Percentiles rank a stretch among this genome's conserved stretches.
phyloP scores from a whole-genome alignment of 1,284 basidiomycete genomes.

The Gymnopus androsaceus region DNA sequence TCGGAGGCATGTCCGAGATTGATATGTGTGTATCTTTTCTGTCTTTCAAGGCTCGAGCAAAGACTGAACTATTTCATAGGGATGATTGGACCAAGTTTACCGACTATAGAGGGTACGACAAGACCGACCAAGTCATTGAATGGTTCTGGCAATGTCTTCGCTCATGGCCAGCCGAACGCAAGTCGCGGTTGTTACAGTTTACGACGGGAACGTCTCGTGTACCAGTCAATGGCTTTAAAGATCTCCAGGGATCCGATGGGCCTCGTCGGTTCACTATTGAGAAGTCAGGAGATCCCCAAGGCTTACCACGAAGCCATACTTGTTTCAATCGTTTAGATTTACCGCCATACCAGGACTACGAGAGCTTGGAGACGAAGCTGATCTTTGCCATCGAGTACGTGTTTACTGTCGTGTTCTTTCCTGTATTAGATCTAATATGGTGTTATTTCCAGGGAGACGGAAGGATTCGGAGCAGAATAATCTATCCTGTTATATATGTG shows the following conservation, averaged over 20 bases:
- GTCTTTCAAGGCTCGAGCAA: constrained; percentile 1
- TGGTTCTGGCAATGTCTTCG: constrained; percentile 99
- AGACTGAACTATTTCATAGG: constrained; percentile 36
- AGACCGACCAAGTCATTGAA: constrained; percentile 93
- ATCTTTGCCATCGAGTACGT: constrained; percentile 88
- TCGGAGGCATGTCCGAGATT: constrained; percentile 99
- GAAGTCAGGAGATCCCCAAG: constrained; percentile 91
- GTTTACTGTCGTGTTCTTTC: too few relatives aligned
- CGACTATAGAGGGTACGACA: constrained; percentile 82
- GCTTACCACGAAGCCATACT: constrained; percentile 87
- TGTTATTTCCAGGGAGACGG: constrained; percentile 51
- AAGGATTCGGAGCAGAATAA: constrained; percentile 59
- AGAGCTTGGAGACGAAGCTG: constrained; percentile 87
- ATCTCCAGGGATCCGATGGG: constrained; percentile 96
- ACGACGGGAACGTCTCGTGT: constrained; percentile 97
- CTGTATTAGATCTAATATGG: too few relatives aligned
- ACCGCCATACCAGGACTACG: constrained; percentile 90
- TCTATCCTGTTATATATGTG: not conserved
- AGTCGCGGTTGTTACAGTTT: constrained; percentile 93
- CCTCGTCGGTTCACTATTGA: constrained; percentile 95
- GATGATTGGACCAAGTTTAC: constrained; percentile 89
- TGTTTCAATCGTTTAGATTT: constrained; percentile 93
- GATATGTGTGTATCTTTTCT: constrained; percentile 70
- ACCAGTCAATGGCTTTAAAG: constrained; percentile 99
- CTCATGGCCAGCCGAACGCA: constrained; percentile 95